phyloP scores from a whole-genome alignment of 805 yeast genomes.

The Candida stauntonica region DNA sequence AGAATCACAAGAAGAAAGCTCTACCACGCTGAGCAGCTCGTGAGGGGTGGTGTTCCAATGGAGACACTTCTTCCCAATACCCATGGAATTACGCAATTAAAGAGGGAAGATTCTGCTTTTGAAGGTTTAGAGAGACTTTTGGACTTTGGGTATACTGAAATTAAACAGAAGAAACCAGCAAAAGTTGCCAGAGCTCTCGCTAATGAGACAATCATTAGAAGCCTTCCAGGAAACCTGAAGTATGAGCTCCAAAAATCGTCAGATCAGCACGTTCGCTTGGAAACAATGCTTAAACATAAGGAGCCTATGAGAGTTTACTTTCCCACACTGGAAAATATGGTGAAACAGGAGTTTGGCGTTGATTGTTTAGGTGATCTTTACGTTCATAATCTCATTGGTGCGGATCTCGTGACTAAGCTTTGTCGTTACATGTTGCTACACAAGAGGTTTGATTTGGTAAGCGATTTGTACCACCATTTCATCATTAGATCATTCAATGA shows the following conservation, averaged over 20 bases:
- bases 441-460: constrained; percentile 12
- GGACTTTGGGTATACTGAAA: background rate
- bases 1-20: constrained; percentile 10
- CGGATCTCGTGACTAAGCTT: constrained; percentile 12
- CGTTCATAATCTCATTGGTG: constrained; percentile 4
- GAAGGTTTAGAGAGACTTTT: background rate
- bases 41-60: background rate
- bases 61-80: background rate
- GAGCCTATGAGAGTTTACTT: constrained; percentile 11
- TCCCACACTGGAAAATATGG: constrained; percentile 7
- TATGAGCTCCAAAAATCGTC: constrained; percentile 5
- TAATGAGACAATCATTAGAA: constrained; percentile 1
- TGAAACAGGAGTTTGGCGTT: constrained; percentile 11
- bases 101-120: background rate
- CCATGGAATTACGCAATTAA: background rate
- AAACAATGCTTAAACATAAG: constrained; percentile 9
- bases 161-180: background rate
- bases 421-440: constrained; percentile 9
- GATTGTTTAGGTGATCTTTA: constrained; percentile 3
- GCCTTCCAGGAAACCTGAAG: constrained; percentile 7
- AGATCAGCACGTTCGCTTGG: constrained; percentile 20
- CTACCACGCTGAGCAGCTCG: constrained; percentile 12
- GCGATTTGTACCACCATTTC: constrained; percentile 8
- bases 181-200: constrained; percentile 3
- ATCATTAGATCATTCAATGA: constrained; percentile 7